Percentiles rank a stretch among this genome's conserved stretches.
Evolutionary conservation across 371 early-diverging fungal species (phyloP).

Genomic region (Amoeboaphelidium protococcarum): DNA sequence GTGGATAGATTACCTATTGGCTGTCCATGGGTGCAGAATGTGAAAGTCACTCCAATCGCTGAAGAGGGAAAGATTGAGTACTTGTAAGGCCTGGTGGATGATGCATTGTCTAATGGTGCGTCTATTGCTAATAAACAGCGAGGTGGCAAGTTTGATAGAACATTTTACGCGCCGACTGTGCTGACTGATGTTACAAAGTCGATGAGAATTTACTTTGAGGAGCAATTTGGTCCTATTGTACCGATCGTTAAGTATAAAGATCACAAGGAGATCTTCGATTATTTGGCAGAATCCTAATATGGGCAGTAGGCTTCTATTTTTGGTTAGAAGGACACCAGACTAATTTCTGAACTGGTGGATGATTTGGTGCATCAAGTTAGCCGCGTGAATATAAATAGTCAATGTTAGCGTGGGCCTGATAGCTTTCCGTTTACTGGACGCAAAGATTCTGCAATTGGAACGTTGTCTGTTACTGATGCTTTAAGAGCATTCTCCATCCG

Average conservation of each 20-base stretch:
- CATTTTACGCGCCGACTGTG: background rate
- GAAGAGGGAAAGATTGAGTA: slow-evolving; percentile 1
- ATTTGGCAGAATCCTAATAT: background rate
- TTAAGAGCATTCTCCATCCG: background rate
- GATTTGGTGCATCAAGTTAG: background rate
- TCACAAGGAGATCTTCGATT: background rate
- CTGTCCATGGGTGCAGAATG: slow-evolving; percentile 1
- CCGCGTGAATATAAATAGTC: slow-evolving; percentile 2
- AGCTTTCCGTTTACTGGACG: slow-evolving; percentile 2
- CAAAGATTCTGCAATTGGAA: background rate
- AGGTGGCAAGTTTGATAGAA: slow-evolving; percentile 2
- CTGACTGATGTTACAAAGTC: background rate
- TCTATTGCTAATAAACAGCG: slow-evolving; percentile 1
- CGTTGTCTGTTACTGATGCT: background rate
- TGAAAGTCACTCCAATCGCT: slow-evolving; percentile 2
- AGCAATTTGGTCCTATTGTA: slow-evolving; percentile 3
- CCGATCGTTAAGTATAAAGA: background rate
- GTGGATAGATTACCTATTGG: slow-evolving; percentile 1
- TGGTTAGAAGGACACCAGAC: background rate
- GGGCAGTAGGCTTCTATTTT: slow-evolving; percentile 3
- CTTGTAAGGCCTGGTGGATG: slow-evolving; percentile 1
- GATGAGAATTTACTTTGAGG: background rate
- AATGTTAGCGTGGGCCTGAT: slow-evolving; percentile 3
- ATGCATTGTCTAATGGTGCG: slow-evolving; percentile 1
- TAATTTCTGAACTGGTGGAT: background rate